Conservation (phyloP, 2,329 filamentous ascomycete genomes). For the Alternaria triticina region DNA sequence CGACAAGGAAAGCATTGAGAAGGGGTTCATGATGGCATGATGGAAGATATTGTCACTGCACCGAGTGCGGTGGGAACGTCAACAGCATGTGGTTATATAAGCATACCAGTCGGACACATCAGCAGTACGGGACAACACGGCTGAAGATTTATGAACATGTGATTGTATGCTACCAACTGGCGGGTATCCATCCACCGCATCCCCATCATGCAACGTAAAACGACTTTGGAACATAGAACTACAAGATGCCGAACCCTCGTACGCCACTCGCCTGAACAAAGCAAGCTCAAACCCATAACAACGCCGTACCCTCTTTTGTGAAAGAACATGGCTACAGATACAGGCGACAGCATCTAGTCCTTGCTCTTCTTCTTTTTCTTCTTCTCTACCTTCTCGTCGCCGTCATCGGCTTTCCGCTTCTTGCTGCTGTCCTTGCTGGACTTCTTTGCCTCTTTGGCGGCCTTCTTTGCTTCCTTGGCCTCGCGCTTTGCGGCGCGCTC, state of each 20-base stretch:
- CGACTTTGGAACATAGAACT: slow-evolving; percentile 12
- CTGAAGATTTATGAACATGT: slow-evolving; percentile 13
- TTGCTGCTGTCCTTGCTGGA: slow-evolving; percentile 62
- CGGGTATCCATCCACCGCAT: slow-evolving; percentile 29
- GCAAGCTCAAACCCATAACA: slow-evolving; percentile 21
- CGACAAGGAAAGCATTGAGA: no score
- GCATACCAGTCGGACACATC: not conserved
- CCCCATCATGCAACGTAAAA: slow-evolving; percentile 30
- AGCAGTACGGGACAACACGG: not conserved
- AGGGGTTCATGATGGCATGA: not conserved
- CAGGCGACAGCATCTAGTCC: slow-evolving; percentile 35
- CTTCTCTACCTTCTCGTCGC: slow-evolving; percentile 58
- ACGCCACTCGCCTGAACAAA: slow-evolving; percentile 25
- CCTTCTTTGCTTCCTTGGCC: slow-evolving; percentile 60
- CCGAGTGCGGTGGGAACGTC: not conserved
- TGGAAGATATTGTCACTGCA: not conserved
- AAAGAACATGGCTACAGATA: slow-evolving; percentile 18
- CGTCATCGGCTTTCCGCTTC: slow-evolving; percentile 46
- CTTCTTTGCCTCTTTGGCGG: slow-evolving; percentile 59
- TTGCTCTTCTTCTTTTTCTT: slow-evolving; percentile 68
- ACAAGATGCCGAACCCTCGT: slow-evolving; percentile 17
- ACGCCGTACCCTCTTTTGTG: slow-evolving; percentile 25
- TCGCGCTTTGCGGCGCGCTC: slow-evolving; percentile 48
- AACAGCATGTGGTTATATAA: not conserved
- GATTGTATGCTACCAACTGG: slow-evolving; percentile 25